Base-by-base conservation (phyloP, 2,329 filamentous ascomycete species). In the Bipolaris bicolor region DNA sequence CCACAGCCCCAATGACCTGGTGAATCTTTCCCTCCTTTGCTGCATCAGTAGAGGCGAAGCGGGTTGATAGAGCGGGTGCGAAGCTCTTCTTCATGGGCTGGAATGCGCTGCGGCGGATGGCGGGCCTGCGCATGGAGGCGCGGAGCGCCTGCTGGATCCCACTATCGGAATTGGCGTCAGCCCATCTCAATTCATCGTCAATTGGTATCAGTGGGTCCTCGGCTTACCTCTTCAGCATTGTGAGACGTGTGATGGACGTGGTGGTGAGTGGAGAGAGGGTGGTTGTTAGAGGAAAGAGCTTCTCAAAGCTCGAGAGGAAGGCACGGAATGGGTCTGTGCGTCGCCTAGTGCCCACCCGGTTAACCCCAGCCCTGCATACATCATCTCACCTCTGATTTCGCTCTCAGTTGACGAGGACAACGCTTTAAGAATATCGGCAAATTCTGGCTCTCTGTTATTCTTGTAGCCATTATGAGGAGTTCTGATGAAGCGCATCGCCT, bases 1-100 rank as follows among this genome's bases (percentile, higher is more conserved):
- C 95, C 80, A 98, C 93, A 84, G 95, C 94, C 90, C 95, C 84
- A 51, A 97, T 97, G 81, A 97, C 92, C 83, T 2, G 6, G 79
- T 86, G 83, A 77, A 88, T 84, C 81, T 85, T 88, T 77, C 88
- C 88, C 78, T 83, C 78, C 69, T 80, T 79, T 55, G 76, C 72
- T 57, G 82, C 75, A 67, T 86, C 83, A 67, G 85, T 84, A 76
- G 81, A 85, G 72, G 87, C 87, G 76, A 85, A 86, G 71, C 87
- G 82, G 71, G 86, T 81, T 70, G 81, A 77, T 63, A 88, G 77
- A 66, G 84, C 83, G 66, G 86, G 85, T 58, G 83, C 77, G 76
- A 83, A 81, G 78, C 81, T 82, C 78, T 81, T 83, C 77, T 79
- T 82, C 75, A 83, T 78, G 71, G 83, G 80, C 73, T 84, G 81